Base-by-base conservation (phyloP, 2,329 filamentous ascomycete species). In the Beauveria pseudobassiana region DNA sequence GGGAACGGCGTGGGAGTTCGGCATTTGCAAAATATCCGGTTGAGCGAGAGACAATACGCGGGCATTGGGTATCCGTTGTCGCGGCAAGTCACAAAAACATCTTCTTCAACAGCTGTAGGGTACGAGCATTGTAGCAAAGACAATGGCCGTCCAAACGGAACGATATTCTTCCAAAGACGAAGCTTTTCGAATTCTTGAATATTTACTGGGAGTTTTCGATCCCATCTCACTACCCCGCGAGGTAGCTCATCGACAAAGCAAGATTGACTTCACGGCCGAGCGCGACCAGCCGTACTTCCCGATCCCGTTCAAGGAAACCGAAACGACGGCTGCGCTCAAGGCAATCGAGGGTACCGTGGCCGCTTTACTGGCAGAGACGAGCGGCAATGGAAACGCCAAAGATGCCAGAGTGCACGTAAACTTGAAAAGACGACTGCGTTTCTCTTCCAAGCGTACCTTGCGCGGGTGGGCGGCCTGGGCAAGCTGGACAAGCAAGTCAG, bases 251-350 rank as follows among this genome's bases (percentile, higher is more conserved):
- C 65, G 71, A 7, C 65, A 63, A 30, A 30, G 62, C 2, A 65
- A 67, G 42, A 68, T 76, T n/a, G 63, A 67, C 1, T 76, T 78
- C 57, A 71, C 69, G 0, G 71, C 73, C 14, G 63, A 67, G 3
- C 70, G 69, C 18, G 73, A 78, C 64, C 65, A 64, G 56, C 74
- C 75, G 0, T 80, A 78, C 64, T 80, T 79, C 38, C 77, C 77
- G 0, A 78, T 78, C 14, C 78, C 78, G 0, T 78, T 79, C 67
- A 79, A 79, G 52, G 77, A 80, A 65, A 78, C 76, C 0, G 78
- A 80, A 63, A 70, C 75, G 3, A 69, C 71, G 1, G 76, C 76
- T 7, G 78, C 78, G 0, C 65, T 80, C 20, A 80, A 80, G 62
- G 76, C 76, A 0, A 66, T 80, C 5, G 78, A 80, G 34, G 75